Percentiles rank a stretch among this genome's conserved stretches.
These are phyloP conservation scores for Cladosporium velox DNA, from an alignment of 2,329 filamentous ascomycete genomes.

Conservation along the genomic window DNA sequence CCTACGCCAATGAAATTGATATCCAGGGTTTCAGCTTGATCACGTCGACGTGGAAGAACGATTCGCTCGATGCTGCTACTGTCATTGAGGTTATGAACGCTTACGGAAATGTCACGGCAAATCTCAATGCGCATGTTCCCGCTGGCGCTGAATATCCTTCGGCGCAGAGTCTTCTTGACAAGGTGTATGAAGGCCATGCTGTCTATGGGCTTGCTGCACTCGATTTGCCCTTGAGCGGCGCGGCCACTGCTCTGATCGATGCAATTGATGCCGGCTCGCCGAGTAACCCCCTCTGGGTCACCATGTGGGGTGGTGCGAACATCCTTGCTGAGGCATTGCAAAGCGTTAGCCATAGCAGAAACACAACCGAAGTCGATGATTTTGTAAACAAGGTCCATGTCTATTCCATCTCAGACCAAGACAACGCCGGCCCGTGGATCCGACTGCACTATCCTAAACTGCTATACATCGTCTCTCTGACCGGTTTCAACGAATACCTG, in stretches of 20 bases:
- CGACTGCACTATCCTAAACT: constrained; percentile 56
- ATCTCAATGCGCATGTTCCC: background rate
- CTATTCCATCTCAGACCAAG: constrained; percentile 62
- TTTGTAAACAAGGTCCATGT: constrained; percentile 51
- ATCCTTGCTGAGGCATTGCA: constrained; percentile 53
- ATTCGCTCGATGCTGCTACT: constrained; percentile 28
- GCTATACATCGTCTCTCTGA: constrained; percentile 58
- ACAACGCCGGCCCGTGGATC: constrained; percentile 60
- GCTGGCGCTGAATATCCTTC: background rate
- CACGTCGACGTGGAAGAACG: constrained; percentile 31
- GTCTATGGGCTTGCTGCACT: constrained; percentile 43
- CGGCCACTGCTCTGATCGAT: constrained; percentile 26
- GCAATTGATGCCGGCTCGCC: constrained; percentile 24
- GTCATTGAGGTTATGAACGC: constrained; percentile 33
- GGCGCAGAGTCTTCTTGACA: background rate
- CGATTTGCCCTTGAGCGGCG: constrained; percentile 23
- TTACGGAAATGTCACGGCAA: constrained; percentile 25
- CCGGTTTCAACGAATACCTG: constrained; percentile 59
- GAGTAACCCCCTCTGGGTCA: constrained; percentile 50
- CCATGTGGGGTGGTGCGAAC: constrained; percentile 54
- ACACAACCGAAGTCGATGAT: constrained; percentile 35
- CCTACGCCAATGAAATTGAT: constrained; percentile 30
- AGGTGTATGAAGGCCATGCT: constrained; percentile 39
- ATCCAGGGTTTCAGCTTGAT: constrained; percentile 30
- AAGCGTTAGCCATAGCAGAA: constrained; percentile 35